Percentiles rank a stretch among this genome's conserved stretches.
phyloP scores from a whole-genome alignment of 2,329 filamentous ascomycete genomes.

The Lecanicillium sp. region DNA sequence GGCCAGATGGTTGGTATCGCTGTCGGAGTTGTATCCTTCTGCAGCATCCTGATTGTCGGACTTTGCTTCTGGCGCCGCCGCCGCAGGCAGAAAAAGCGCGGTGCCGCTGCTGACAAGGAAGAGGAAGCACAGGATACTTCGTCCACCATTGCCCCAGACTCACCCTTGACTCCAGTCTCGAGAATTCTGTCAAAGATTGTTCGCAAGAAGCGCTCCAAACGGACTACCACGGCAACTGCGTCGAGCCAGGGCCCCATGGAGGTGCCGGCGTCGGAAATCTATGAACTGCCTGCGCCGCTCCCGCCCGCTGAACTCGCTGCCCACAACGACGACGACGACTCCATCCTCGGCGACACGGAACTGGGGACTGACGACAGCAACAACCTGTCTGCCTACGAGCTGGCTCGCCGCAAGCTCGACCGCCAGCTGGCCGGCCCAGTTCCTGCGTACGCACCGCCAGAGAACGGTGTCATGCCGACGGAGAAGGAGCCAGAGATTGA shows the following conservation, averaged over 20 bases:
- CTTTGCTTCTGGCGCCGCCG: slow-evolving; percentile 30
- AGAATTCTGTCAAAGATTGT: slow-evolving; percentile 37
- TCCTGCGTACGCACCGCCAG: slow-evolving; percentile 42
- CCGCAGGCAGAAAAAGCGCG: slow-evolving; percentile 21
- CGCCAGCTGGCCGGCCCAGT: slow-evolving; percentile 45
- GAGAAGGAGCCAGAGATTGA: slow-evolving; percentile 26
- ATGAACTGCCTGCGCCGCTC: slow-evolving; percentile 43
- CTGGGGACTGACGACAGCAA: slow-evolving; percentile 35
- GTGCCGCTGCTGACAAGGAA: slow-evolving; percentile 21
- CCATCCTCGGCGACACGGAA: slow-evolving; percentile 34
- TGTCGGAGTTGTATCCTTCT: slow-evolving; percentile 33
- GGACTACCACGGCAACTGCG: slow-evolving; percentile 20
- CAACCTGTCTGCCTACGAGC: slow-evolving; percentile 43
- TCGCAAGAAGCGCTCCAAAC: slow-evolving; percentile 28
- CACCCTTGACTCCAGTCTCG: slow-evolving; percentile 21
- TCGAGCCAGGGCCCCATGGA: slow-evolving; percentile 25
- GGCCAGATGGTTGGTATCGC: slow-evolving; percentile 41
- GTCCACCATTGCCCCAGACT: slow-evolving; percentile 25
- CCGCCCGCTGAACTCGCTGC: slow-evolving; percentile 46
- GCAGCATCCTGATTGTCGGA: slow-evolving; percentile 27
- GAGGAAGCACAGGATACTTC: slow-evolving; percentile 33
- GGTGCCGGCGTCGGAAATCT: slow-evolving; percentile 41
- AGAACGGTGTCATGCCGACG: slow-evolving; percentile 20
- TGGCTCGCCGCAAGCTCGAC: slow-evolving; percentile 44
- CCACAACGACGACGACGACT: slow-evolving; percentile 30